These are phyloP conservation scores for Epichloe sylvatica DNA, from an alignment of 2,329 filamentous ascomycete genomes.

Conservation along the genomic window DNA sequence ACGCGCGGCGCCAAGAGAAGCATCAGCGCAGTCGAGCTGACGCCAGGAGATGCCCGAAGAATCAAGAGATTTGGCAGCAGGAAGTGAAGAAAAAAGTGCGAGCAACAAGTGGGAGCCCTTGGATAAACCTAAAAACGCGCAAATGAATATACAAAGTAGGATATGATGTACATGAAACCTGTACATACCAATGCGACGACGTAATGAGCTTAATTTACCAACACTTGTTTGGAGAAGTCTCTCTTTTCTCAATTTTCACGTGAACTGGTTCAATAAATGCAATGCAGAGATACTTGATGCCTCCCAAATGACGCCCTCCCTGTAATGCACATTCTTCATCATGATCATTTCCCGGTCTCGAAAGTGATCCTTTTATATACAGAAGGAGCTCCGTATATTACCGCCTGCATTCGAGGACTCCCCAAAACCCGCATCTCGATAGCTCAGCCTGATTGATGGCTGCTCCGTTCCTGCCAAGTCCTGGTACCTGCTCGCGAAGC, in stretches of 20 bases:
- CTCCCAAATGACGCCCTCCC: neutral
- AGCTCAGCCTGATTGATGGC: no score
- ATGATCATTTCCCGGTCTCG: no score
- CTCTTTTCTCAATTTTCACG: neutral
- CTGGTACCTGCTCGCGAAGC: no score
- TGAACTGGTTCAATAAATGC: neutral
- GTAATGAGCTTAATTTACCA: neutral
- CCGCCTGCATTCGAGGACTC: no score
- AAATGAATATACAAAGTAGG: neutral
- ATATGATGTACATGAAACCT: neutral
- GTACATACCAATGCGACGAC: neutral
- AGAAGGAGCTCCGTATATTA: no score
- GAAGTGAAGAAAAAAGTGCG: neutral
- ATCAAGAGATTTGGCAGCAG: conserved; percentile 32
- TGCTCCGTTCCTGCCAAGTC: no score
- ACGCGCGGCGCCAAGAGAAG: conserved; percentile 15
- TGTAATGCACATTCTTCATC: neutral
- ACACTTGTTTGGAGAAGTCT: neutral
- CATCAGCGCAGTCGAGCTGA: conserved; percentile 32
- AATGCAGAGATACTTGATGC: neutral
- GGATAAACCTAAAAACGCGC: neutral
- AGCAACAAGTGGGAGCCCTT: neutral
- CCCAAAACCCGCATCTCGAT: no score
- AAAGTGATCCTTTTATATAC: no score
- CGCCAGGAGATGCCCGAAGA: conserved; percentile 30